Conservation (phyloP, 176 grass and related monocot genomes). For the Guadua angustifolia region DNA sequence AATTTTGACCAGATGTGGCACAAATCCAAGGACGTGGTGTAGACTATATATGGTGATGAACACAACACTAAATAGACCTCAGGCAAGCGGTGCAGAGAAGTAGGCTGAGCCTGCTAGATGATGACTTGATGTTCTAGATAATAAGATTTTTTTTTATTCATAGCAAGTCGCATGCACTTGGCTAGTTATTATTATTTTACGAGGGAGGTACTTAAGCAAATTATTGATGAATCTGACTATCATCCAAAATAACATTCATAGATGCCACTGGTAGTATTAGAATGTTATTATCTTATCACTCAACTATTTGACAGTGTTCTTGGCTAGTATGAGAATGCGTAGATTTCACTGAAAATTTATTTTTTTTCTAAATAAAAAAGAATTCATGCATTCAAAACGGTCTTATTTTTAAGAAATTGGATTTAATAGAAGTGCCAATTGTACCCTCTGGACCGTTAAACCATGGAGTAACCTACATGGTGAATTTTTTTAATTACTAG, state of each 20-base stretch:
- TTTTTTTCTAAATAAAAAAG: not conserved
- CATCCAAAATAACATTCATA: not conserved
- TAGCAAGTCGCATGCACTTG: no score
- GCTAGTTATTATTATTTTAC: no score
- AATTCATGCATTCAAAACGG: not conserved
- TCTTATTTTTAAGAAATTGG: not conserved
- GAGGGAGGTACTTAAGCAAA: not conserved
- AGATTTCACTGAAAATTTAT: not conserved
- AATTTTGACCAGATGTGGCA: no score
- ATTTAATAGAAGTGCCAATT: not conserved
- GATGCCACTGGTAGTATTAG: not conserved
- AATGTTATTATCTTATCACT: not conserved
- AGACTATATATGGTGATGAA: no score
- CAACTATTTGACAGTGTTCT: not conserved
- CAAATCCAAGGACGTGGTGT: no score
- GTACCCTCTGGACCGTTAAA: not conserved
- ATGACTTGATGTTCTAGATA: no score
- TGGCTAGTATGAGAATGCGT: not conserved
- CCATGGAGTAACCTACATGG: not conserved
- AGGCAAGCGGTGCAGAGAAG: accelerated
- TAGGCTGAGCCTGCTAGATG: accelerated
- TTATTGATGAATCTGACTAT: not conserved
- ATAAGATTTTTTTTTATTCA: no score
- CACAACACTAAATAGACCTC: no score
- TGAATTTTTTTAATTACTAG: no score